Conservation (phyloP, 345 rosid species). For the Arabidopsis arenosa region DNA sequence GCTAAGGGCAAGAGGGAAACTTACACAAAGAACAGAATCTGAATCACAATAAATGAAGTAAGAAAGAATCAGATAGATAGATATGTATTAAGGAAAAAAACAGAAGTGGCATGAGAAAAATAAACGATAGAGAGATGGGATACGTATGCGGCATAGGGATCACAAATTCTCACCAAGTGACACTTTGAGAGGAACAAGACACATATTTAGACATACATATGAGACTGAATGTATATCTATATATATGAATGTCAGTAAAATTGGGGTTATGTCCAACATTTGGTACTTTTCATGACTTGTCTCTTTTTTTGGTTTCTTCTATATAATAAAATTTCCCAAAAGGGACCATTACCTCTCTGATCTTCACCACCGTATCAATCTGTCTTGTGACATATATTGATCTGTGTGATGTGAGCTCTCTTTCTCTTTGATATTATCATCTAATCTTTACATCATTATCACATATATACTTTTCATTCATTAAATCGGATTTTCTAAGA, state of each 20-base stretch:
- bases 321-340: constrained; percentile 29
- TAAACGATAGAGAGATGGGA: constrained; percentile 45
- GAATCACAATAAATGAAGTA: constrained; percentile 33
- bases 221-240: constrained; percentile 20
- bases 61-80: constrained; percentile 32
- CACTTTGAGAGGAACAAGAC: constrained; percentile 37
- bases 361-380: constrained; percentile 38
- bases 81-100: constrained; percentile 31
- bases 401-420: constrained; percentile 23
- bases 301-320: constrained; percentile 39
- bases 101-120: constrained; percentile 41
- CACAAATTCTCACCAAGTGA: constrained; percentile 40
- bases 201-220: constrained; percentile 29
- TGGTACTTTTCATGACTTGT: constrained; percentile 45
- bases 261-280: constrained; percentile 42
- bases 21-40: constrained; percentile 34
- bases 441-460: constrained; percentile 26
- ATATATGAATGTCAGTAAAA: constrained; percentile 38
- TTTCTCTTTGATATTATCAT: constrained; percentile 37
- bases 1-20: constrained; percentile 25
- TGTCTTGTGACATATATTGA: constrained; percentile 34
- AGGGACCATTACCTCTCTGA: constrained; percentile 44
- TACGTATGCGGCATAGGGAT: constrained; percentile 46
- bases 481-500: constrained; percentile 18
- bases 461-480: constrained; percentile 24